These are phyloP conservation scores for Senna tora DNA, from an alignment of 306 rosid species.

Conservation along the genomic window DNA sequence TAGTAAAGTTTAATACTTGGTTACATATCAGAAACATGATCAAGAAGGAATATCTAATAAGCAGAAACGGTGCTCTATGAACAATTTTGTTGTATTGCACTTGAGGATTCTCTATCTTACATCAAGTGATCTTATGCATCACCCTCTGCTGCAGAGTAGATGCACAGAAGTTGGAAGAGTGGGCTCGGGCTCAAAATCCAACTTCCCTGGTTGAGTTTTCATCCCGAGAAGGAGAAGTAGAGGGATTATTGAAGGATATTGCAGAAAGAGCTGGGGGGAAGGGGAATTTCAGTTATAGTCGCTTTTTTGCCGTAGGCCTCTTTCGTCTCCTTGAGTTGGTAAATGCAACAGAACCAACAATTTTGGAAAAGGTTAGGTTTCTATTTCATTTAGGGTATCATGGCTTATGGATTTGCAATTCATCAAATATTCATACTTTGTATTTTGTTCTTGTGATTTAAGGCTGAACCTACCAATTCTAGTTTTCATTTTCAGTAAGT, in stretches of 20 bases:
- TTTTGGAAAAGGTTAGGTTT: slow-evolving; percentile 67
- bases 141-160: slow-evolving; percentile 55
- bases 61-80: slow-evolving; percentile 22
- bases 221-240: slow-evolving; percentile 86
- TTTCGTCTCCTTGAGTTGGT: slow-evolving; percentile 90
- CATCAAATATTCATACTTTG: not conserved
- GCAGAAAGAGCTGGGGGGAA: slow-evolving; percentile 75
- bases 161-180: slow-evolving; percentile 85
- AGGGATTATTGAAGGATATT: slow-evolving; percentile 71
- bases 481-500: slow-evolving; percentile 22
- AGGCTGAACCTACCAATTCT: slow-evolving; percentile 23
- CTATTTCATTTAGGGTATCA: slow-evolving; percentile 14
- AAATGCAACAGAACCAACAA: slow-evolving; percentile 78
- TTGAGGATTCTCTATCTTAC: slow-evolving; percentile 27
- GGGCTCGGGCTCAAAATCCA: slow-evolving; percentile 79
- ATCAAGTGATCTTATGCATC: slow-evolving; percentile 33
- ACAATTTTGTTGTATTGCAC: slow-evolving; percentile 9
- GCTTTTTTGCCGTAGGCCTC: slow-evolving; percentile 91
- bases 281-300: slow-evolving; percentile 81
- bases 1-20: not conserved
- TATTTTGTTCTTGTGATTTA: slow-evolving; percentile 3
- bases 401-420: slow-evolving; percentile 15
- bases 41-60: not conserved
- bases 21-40: not conserved
- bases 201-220: slow-evolving; percentile 76